Evolutionary conservation across 1,284 basidiomycete species (phyloP).

Genomic region (Apiotrichum veenhuisii): DNA sequence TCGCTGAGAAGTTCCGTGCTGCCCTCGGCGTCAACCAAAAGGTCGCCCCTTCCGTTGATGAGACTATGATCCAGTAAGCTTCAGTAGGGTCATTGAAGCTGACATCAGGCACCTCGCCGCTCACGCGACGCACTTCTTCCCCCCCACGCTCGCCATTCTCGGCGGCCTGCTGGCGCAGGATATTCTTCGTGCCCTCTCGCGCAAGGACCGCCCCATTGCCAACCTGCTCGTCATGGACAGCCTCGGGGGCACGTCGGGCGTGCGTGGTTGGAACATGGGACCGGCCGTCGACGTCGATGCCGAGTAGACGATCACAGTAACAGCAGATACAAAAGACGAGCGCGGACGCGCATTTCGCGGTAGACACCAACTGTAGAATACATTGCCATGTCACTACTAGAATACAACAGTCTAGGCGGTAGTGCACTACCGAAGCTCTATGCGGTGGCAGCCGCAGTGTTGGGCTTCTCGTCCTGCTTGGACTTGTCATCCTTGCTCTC

Average conservation of each 20-base stretch:
- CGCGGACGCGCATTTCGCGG: no score
- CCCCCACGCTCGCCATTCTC: conserved; percentile 83
- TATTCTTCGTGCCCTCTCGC: conserved; percentile 83
- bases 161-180: conserved; percentile 94
- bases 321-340: not conserved
- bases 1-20: conserved; percentile 59
- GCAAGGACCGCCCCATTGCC: conserved; percentile 82
- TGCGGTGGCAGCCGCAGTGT: not conserved
- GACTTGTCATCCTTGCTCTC: not conserved
- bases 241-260: conserved; percentile 56
- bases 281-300: conserved; percentile 4
- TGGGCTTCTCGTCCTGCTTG: not conserved
- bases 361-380: conserved; percentile 12
- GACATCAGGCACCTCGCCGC: conserved; percentile 57
- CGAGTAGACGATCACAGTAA: not conserved
- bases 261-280: conserved; percentile 37
- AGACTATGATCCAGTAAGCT: conserved; percentile 47
- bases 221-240: conserved; percentile 88
- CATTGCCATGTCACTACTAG: conserved; percentile 12
- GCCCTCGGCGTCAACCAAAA: conserved; percentile 67
- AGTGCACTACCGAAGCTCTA: not conserved
- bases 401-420: conserved; percentile 14
- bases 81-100: not conserved
- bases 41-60: conserved; percentile 57
- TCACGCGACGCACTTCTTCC: conserved; percentile 78